These are phyloP conservation scores for Xerocomus nothofagi DNA, from an alignment of 1,284 basidiomycete genomes.

Conservation along the genomic window DNA sequence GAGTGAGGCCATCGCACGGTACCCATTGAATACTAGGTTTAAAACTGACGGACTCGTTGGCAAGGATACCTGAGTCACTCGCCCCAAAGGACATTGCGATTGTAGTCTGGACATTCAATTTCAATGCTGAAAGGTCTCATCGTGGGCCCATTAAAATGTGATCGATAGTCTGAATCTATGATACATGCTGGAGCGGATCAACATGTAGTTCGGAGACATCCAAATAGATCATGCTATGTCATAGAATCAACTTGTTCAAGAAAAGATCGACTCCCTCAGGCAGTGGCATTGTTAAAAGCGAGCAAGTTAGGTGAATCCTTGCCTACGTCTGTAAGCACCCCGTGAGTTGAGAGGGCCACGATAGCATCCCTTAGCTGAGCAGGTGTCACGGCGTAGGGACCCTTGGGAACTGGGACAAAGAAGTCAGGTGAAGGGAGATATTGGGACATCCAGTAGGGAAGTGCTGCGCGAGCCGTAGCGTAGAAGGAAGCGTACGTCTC, in stretches of 20 bases:
- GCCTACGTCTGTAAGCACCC: constrained; percentile 52
- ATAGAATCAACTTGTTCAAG: constrained; percentile 6
- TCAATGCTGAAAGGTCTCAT: neutral
- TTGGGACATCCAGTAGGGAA: constrained; percentile 58
- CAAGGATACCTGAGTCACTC: neutral
- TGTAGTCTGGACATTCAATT: neutral
- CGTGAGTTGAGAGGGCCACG: constrained; percentile 57
- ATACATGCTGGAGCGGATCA: constrained; percentile 17
- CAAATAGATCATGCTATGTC: neutral
- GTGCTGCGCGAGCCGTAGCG: constrained; percentile 49
- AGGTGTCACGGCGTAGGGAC: constrained; percentile 55
- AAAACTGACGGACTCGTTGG: neutral
- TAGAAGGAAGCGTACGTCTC: constrained; percentile 46
- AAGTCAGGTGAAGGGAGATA: constrained; percentile 61
- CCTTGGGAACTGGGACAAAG: constrained; percentile 43
- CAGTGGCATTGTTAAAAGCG: constrained; percentile 83
- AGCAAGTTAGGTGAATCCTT: constrained; percentile 67
- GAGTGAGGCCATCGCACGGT: neutral
- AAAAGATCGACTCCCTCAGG: constrained; percentile 5
- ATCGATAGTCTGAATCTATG: constrained; percentile 5
- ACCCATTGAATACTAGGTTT: neutral
- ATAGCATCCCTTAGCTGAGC: constrained; percentile 75
- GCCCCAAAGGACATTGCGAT: neutral
- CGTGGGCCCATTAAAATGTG: neutral
- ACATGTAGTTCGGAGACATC: constrained; percentile 1